phyloP scores from a whole-genome alignment of 1,139 yeast species.

The Debaryomycetaceae sp. region DNA sequence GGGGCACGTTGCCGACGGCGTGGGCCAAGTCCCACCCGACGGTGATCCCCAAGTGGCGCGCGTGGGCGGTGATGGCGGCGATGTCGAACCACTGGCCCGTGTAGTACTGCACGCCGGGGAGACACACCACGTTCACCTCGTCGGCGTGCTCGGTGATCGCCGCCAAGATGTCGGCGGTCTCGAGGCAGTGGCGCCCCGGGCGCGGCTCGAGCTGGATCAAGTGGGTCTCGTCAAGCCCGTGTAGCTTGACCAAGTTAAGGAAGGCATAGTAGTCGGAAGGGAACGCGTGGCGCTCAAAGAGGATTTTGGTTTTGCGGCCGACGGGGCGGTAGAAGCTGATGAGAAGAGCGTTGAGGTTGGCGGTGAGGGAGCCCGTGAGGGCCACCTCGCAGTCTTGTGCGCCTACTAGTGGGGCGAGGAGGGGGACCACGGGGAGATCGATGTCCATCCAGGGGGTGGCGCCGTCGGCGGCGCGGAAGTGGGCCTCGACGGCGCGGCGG shows the following conservation, averaged over 20 bases:
- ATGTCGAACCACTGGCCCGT: constrained; percentile 87
- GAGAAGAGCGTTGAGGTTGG: constrained; percentile 72
- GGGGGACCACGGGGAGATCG: constrained; percentile 69
- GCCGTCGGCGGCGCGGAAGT: constrained; percentile 51
- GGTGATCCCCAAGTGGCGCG: constrained; percentile 40
- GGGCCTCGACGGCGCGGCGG: constrained; percentile 76
- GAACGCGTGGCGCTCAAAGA: constrained; percentile 83
- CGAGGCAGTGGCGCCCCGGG: constrained; percentile 49
- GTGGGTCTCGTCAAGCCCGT: constrained; percentile 55
- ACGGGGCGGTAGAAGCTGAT: constrained; percentile 71
- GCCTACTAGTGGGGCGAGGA: constrained; percentile 72
- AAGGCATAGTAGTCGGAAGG: constrained; percentile 92
- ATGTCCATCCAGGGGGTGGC: constrained; percentile 75
- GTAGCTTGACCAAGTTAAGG: constrained; percentile 63
- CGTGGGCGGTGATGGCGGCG: constrained; percentile 56
- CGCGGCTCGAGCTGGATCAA: constrained; percentile 63
- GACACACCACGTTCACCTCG: constrained; percentile 66
- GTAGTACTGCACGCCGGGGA: constrained; percentile 89
- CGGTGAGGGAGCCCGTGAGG: constrained; percentile 80
- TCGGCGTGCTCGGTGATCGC: constrained; percentile 57
- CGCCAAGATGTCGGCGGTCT: constrained; percentile 59
- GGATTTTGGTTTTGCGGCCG: constrained; percentile 57
- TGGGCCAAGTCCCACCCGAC: constrained; percentile 98
- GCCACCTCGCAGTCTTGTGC: constrained; percentile 74
- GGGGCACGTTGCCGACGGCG: constrained; percentile 82